A percentile compares a stretch with the other conserved stretches of the same genome.
Conservation (phyloP, 345 rosid species). For the Sapria himalayana region DNA sequence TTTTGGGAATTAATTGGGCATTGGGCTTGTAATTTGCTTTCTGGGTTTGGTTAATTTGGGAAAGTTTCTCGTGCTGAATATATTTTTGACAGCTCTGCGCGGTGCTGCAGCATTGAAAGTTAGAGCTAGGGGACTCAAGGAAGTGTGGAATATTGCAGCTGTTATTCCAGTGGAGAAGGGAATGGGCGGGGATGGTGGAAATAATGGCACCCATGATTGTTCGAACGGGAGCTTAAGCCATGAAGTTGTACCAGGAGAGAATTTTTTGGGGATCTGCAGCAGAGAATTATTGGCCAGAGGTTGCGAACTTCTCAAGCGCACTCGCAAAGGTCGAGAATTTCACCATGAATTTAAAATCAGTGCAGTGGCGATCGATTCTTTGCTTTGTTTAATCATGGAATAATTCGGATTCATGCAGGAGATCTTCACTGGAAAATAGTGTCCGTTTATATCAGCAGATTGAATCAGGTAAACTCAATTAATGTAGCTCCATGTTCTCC, state of each 20-base stretch:
- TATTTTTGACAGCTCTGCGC: conserved; percentile 33
- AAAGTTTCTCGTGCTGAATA: neutral
- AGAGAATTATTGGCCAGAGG: conserved; percentile 86
- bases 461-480: conserved; percentile 39
- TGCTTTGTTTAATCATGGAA: neutral
- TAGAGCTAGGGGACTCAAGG: conserved; percentile 60
- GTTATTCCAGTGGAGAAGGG: conserved; percentile 84
- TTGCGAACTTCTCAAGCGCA: conserved; percentile 81
- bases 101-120: conserved; percentile 87
- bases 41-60: neutral
- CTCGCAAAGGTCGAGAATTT: conserved; percentile 48
- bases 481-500: conserved; percentile 2
- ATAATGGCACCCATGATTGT: conserved; percentile 34
- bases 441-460: conserved; percentile 64
- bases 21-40: neutral
- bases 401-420: conserved; percentile 31
- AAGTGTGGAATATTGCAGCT: conserved; percentile 86
- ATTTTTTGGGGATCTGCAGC: conserved; percentile 64
- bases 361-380: neutral
- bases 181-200: conserved; percentile 9
- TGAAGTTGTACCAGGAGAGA: conserved; percentile 67
- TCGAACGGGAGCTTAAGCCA: conserved; percentile 68
- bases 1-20: neutral
- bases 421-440: conserved; percentile 93
- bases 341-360: neutral